Conservation (phyloP, 2,329 filamentous ascomycete species). For the Ceratocystis albifundus region DNA sequence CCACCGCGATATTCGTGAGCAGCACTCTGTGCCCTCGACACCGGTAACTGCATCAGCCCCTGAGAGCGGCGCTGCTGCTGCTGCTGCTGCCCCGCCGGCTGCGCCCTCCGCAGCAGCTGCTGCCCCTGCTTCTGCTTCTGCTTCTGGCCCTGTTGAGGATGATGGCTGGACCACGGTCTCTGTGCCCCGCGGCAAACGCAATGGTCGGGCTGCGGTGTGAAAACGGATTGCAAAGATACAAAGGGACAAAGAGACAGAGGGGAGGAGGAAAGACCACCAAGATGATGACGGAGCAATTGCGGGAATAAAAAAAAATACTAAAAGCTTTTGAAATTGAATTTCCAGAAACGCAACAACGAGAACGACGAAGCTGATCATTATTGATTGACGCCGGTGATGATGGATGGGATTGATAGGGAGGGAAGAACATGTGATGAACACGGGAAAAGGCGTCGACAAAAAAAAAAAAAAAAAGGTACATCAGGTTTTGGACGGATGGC, state of each 20-base stretch:
- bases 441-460: background rate
- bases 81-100: constrained; percentile 24
- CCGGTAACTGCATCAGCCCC: constrained; percentile 22
- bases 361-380: constrained; percentile 1
- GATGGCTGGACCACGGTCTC: constrained; percentile 55
- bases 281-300: background rate
- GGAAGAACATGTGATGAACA: background rate
- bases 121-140: constrained; percentile 24
- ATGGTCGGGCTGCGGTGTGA: constrained; percentile 15
- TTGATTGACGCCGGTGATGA: background rate
- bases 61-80: constrained; percentile 25
- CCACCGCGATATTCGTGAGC: constrained; percentile 29
- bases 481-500: background rate
- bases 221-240: background rate
- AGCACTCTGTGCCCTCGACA: constrained; percentile 25
- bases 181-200: constrained; percentile 24
- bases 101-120: constrained; percentile 28
- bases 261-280: background rate
- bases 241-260: too few relatives aligned
- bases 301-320: constrained; percentile 13
- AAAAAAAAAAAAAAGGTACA: background rate
- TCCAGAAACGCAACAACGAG: constrained; percentile 5
- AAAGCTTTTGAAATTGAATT: constrained; percentile 6
- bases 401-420: background rate
- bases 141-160: constrained; percentile 38